Evolutionary conservation across 2,329 filamentous ascomycete genomes (phyloP).

Genomic region (Alternaria sp.): DNA sequence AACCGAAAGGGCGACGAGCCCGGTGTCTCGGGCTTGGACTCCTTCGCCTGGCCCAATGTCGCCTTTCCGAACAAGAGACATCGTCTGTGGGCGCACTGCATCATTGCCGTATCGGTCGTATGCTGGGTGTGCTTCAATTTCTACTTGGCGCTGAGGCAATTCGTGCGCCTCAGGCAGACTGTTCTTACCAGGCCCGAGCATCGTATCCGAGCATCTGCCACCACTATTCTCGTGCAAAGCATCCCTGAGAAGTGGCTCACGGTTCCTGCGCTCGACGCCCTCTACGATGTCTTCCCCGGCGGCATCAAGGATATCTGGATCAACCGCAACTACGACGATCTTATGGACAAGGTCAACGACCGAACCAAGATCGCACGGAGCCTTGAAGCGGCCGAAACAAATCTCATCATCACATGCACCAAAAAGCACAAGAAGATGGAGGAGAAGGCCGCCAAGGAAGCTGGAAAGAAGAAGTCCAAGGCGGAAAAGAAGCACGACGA

Average conservation of each 20-base stretch:
- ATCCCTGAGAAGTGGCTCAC: conserved; percentile 92
- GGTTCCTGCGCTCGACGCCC: conserved; percentile 76
- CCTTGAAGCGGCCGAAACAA: conserved; percentile 83
- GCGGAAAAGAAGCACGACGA: conserved; percentile 68
- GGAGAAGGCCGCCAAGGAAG: conserved; percentile 68
- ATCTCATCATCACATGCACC: conserved; percentile 80
- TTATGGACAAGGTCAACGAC: conserved; percentile 82
- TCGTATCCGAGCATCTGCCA: conserved; percentile 89
- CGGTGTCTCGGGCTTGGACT: conserved; percentile 67
- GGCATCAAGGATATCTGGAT: conserved; percentile 97
- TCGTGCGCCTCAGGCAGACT: conserved; percentile 91
- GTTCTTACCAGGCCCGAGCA: conserved; percentile 95
- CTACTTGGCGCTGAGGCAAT: conserved; percentile 83
- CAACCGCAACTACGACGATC: conserved; percentile 83
- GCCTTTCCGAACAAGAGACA: conserved; percentile 62
- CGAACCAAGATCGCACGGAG: conserved; percentile 72
- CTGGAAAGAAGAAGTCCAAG: conserved; percentile 61
- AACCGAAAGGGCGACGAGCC: conserved; percentile 74
- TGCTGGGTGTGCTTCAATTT: conserved; percentile 86
- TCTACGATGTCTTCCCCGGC: conserved; percentile 96
- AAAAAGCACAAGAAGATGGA: conserved; percentile 76
- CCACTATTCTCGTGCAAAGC: conserved; percentile 89
- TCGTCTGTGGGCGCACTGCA: conserved; percentile 82
- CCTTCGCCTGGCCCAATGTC: conserved; percentile 89
- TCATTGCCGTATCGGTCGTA: conserved; percentile 79